Evolutionary conservation across 2,329 filamentous ascomycete species (phyloP).

Genomic region (Mollisiaceae sp.): DNA sequence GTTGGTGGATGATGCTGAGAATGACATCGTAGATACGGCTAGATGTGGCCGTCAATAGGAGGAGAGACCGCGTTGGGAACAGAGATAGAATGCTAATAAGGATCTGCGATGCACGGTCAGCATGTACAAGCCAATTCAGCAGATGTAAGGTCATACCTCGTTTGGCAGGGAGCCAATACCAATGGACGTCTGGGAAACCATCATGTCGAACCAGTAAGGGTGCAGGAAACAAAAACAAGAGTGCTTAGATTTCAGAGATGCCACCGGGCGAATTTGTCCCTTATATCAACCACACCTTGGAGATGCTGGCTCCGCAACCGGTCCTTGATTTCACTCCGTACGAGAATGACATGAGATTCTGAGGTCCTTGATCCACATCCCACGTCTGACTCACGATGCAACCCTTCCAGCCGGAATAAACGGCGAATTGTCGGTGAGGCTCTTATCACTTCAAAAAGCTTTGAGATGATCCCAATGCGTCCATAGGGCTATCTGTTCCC

Average conservation of each 20-base stretch:
- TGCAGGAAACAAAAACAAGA: constrained; percentile 12
- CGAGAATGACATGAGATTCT: constrained; percentile 24
- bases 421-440: constrained; percentile 20
- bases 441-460: constrained; percentile 10
- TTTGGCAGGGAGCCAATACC: constrained; percentile 17
- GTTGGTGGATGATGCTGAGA: constrained; percentile 66
- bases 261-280: background rate
- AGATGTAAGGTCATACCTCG: constrained; percentile 13
- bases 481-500: background rate
- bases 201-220: constrained; percentile 4
- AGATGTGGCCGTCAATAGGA: constrained; percentile 62
- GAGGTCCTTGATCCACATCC: constrained; percentile 19
- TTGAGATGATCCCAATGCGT: background rate
- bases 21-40: constrained; percentile 67
- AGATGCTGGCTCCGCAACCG: constrained; percentile 8
- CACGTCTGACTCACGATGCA: constrained; percentile 19
- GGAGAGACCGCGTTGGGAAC: constrained; percentile 54
- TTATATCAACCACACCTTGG: background rate
- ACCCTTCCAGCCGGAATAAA: background rate
- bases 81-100: constrained; percentile 54
- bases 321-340: constrained; percentile 18
- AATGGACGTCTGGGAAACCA: constrained; percentile 1
- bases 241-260: background rate
- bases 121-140: background rate
- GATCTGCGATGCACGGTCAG: constrained; percentile 46